These are phyloP conservation scores for Pyracantha coccinea DNA, from an alignment of 331 rosid genomes.

Conservation along the genomic window DNA sequence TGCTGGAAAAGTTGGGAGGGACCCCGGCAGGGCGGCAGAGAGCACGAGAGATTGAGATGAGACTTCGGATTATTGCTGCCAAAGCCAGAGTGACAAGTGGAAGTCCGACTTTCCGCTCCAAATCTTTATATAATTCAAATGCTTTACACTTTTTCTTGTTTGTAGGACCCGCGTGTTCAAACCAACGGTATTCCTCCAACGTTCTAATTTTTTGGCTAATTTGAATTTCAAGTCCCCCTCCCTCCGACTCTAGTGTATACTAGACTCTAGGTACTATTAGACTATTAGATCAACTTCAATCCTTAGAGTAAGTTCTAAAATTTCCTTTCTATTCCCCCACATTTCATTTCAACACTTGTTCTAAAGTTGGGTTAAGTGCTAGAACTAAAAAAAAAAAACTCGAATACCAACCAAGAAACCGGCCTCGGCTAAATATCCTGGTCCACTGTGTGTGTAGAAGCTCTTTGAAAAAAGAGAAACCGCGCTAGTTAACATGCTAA, in stretches of 20 bases:
- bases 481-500: no score
- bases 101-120: background rate
- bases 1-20: constrained; percentile 22
- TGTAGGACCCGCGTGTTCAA: background rate
- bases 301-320: no score
- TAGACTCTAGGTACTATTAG: background rate
- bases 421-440: no score
- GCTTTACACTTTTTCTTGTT: background rate
- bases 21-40: background rate
- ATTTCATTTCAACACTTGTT: no score
- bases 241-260: background rate
- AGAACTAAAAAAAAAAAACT: no score
- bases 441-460: no score
- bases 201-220: background rate
- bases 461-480: rapidly evolving
- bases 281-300: no score
- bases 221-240: background rate
- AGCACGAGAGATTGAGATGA: background rate
- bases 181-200: background rate
- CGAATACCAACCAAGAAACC: no score
- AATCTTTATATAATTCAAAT: background rate
- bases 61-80: constrained; percentile 6
- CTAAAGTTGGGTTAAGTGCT: no score
- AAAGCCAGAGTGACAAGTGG: constrained; percentile 1
- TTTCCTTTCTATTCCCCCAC: no score